A percentile compares a stretch with the other conserved stretches of the same genome.
Conservation (phyloP, 441 rosid species). For the Theobroma grandiflorum region DNA sequence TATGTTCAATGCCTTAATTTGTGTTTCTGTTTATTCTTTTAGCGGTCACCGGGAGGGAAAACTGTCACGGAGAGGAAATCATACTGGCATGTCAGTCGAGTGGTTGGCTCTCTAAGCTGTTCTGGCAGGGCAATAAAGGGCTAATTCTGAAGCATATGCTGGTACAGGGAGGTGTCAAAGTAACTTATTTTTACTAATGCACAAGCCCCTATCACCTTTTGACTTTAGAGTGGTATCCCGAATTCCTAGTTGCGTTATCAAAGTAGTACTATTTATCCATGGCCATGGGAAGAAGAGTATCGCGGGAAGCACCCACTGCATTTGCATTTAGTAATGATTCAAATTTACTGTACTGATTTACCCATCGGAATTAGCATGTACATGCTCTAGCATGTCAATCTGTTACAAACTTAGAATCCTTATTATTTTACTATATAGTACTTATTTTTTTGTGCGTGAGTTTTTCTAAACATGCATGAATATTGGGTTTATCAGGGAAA, state of each 20-base stretch:
- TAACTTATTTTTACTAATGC: neutral
- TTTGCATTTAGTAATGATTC: neutral
- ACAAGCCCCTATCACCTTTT: neutral
- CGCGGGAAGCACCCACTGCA: neutral
- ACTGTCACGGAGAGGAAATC: neutral
- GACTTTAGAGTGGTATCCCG: neutral
- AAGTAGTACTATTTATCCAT: neutral
- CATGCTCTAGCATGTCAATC: neutral
- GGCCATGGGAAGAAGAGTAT: neutral
- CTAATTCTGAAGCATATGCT: neutral
- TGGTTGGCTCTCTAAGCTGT: conserved; percentile 3
- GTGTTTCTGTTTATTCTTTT: neutral
- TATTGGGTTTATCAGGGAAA: neutral
- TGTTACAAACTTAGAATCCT: neutral
- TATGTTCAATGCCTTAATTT: neutral
- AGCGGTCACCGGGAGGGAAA: conserved; percentile 12
- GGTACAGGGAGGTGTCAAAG: neutral
- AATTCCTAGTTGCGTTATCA: neutral
- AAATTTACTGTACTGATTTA: neutral
- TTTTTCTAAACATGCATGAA: too few relatives aligned
- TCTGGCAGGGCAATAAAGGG: neutral
- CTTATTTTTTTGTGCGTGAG: neutral
- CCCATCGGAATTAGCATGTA: neutral
- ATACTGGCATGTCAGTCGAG: conserved; percentile 13
- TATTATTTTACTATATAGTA: neutral